phyloP scores from a whole-genome alignment of 192 early-diverging fungal species.

The Chytriomyces hyalinus region DNA sequence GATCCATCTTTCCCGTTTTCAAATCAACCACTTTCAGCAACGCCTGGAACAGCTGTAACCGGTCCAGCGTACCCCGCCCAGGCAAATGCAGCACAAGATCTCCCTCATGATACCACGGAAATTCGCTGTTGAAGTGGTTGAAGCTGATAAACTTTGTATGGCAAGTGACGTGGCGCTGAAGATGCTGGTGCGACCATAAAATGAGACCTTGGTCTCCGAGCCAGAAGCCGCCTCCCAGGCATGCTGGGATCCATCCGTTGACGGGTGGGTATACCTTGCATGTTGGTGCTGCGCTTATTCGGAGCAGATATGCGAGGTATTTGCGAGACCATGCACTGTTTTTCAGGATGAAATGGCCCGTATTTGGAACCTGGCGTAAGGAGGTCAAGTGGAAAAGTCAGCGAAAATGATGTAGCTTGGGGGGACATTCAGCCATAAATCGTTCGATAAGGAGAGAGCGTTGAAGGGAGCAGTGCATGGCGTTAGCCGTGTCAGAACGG shows the following conservation, averaged over 20 bases:
- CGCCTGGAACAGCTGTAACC: neutral
- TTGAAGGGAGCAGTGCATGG: neutral
- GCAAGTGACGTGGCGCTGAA: neutral
- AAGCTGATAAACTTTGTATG: constrained; percentile 1
- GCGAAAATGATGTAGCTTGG: too few relatives aligned
- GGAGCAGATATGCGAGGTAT: neutral
- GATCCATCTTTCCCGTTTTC: constrained; percentile 17
- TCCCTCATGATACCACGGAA: constrained; percentile 22
- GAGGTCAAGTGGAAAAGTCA: neutral
- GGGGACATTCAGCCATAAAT: too few relatives aligned
- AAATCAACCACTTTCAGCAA: neutral
- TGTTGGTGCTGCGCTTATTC: neutral
- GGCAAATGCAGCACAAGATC: constrained; percentile 16
- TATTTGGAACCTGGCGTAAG: neutral
- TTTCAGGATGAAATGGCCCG: constrained; percentile 14
- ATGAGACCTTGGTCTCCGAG: constrained; percentile 8
- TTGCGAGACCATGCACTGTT: constrained; percentile 17
- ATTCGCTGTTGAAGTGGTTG: constrained; percentile 9
- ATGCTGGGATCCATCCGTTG: constrained; percentile 15
- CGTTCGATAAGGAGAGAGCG: too few relatives aligned
- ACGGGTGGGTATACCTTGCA: neutral
- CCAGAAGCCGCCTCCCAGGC: constrained; percentile 2
- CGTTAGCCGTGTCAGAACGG: neutral
- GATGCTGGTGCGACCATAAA: neutral
- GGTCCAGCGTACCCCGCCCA: neutral